A percentile compares a stretch with the other conserved stretches of the same genome.
Evolutionary conservation across 495 filamentous ascomycete species (phyloP).

Genomic region (Evernia prunastri): DNA sequence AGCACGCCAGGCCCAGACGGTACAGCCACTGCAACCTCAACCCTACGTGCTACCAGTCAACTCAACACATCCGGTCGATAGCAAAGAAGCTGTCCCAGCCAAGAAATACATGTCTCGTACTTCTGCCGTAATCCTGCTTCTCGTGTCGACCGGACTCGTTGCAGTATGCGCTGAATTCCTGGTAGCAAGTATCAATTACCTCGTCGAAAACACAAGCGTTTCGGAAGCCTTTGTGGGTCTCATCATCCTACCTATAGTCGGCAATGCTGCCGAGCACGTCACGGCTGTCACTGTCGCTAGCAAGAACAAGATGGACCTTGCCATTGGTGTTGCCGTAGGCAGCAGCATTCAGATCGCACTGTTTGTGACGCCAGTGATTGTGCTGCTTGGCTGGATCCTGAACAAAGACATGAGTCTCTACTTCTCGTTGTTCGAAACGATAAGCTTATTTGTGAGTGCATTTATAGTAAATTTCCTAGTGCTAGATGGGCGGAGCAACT

Average conservation of each 20-base stretch:
- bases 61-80: constrained; percentile 27
- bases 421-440: constrained; percentile 89
- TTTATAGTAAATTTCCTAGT: constrained; percentile 86
- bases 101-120: constrained; percentile 63
- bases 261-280: constrained; percentile 89
- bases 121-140: constrained; percentile 64
- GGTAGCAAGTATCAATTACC: constrained; percentile 68
- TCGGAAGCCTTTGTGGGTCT: constrained; percentile 80
- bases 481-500: constrained; percentile 80
- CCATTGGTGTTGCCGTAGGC: constrained; percentile 84
- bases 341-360: constrained; percentile 84
- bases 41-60: constrained; percentile 39
- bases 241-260: constrained; percentile 84
- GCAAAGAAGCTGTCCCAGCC: constrained; percentile 34
- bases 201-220: constrained; percentile 57
- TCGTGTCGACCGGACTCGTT: constrained; percentile 71
- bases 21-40: constrained; percentile 36
- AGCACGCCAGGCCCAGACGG: constrained; percentile 30
- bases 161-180: constrained; percentile 85
- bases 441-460: constrained; percentile 74
- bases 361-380: constrained; percentile 82
- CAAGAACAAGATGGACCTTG: constrained; percentile 96
- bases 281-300: constrained; percentile 80
- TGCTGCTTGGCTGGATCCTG: constrained; percentile 84
- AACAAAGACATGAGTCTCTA: constrained; percentile 77